phyloP scores from a whole-genome alignment of 2,329 filamentous ascomycete genomes.

The Claviceps monticola region DNA sequence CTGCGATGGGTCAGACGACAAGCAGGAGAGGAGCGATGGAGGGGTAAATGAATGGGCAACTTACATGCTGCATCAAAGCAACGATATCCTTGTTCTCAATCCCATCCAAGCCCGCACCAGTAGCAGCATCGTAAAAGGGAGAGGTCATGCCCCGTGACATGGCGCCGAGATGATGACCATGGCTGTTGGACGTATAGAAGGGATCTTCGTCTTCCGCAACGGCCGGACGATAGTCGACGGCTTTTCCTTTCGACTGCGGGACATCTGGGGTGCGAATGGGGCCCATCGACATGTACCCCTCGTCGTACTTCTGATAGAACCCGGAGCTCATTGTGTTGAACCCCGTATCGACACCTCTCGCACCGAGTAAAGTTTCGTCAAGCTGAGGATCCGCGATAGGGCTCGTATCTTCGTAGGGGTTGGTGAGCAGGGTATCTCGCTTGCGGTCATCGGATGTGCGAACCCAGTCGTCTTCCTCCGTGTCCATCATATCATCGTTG shows the following conservation, averaged over 20 bases:
- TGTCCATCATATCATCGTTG: constrained; percentile 35
- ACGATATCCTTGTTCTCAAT: constrained; percentile 97
- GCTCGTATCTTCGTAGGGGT: constrained; percentile 52
- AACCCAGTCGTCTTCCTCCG: constrained; percentile 51
- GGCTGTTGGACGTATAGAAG: constrained; percentile 45
- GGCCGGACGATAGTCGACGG: constrained; percentile 36
- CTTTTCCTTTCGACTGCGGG: constrained; percentile 40
- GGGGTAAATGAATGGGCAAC: constrained; percentile 15
- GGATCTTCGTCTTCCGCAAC: constrained; percentile 42
- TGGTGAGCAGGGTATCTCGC: constrained; percentile 51
- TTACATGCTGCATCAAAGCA: constrained; percentile 87
- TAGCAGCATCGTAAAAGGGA: constrained; percentile 80
- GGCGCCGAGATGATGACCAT: constrained; percentile 61
- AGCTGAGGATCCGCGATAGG: constrained; percentile 43
- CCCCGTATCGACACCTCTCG: constrained; percentile 25
- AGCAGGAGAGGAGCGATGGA: neutral
- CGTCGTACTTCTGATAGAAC: constrained; percentile 53
- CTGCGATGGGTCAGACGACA: constrained; percentile 18
- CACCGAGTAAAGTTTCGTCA: constrained; percentile 33
- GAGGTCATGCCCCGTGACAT: constrained; percentile 86
- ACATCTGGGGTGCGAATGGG: constrained; percentile 40
- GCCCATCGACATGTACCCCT: constrained; percentile 79
- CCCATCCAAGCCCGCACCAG: constrained; percentile 72
- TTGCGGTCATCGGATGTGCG: constrained; percentile 49
- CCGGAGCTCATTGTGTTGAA: constrained; percentile 42